A percentile compares a stretch with the other conserved stretches of the same genome.
Evolutionary conservation across 139 green algal genomes (phyloP).

Genomic region (Micractinium conductrix): DNA sequence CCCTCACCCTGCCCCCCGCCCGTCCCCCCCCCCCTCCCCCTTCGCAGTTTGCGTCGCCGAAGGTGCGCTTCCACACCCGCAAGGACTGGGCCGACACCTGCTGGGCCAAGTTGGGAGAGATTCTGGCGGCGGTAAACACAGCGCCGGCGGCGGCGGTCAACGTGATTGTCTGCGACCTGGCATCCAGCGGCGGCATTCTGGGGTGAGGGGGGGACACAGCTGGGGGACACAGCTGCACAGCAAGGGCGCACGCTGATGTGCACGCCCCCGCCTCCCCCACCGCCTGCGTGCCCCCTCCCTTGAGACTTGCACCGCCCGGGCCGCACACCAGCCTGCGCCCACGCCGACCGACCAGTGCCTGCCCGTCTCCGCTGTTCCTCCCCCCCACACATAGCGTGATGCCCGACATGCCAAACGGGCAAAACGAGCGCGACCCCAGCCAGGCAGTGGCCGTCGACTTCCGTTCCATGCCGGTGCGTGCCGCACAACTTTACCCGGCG

Average conservation of each 20-base stretch:
- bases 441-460: slow-evolving; percentile 17
- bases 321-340: not conserved
- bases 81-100: not conserved
- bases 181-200: not conserved
- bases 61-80: not conserved
- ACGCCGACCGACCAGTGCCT: not conserved
- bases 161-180: slow-evolving; percentile 10
- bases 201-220: not conserved
- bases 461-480: slow-evolving; percentile 18
- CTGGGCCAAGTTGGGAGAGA: not conserved
- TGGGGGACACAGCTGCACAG: no score
- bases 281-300: no score
- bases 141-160: not conserved
- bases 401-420: slow-evolving; percentile 6
- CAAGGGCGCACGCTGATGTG: no score
- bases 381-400: not conserved
- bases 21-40: not conserved
- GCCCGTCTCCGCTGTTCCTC: not conserved
- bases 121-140: not conserved
- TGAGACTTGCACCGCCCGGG: not conserved
- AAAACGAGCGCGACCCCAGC: not conserved
- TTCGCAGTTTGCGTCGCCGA: not conserved
- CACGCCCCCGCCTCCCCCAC: no score
- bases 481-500: no score
- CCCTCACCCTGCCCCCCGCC: not conserved